Evolutionary conservation across 495 filamentous ascomycete genomes (phyloP).

Genomic region (Corynascus novoguineensis): DNA sequence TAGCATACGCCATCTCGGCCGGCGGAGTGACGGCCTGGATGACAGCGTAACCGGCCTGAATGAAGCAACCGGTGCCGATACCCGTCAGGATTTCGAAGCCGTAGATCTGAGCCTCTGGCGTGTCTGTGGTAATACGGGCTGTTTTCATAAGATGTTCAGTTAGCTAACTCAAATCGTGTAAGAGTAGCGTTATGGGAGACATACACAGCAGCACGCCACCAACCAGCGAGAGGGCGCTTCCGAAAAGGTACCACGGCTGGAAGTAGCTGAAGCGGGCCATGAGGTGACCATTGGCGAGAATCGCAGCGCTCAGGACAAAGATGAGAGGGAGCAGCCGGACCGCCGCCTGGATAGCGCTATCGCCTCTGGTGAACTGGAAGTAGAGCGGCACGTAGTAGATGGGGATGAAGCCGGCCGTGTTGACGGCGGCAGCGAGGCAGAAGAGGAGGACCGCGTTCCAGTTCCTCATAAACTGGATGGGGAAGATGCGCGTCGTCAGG

Average conservation of each 20-base stretch:
- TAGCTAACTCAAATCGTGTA: no score
- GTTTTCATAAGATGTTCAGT: no score
- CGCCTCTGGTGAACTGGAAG: conserved; percentile 53
- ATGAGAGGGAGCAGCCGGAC: conserved; percentile 58
- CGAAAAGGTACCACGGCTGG: conserved; percentile 53
- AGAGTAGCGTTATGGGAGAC: not conserved
- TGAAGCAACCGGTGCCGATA: conserved; percentile 47
- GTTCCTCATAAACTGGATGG: conserved; percentile 44
- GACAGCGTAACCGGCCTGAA: conserved; percentile 48
- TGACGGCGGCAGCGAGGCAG: conserved; percentile 29
- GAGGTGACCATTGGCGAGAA: conserved; percentile 45
- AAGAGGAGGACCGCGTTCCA: conserved; percentile 44
- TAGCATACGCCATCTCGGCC: conserved; percentile 36
- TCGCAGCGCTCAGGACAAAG: conserved; percentile 40
- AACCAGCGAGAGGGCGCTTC: conserved; percentile 42
- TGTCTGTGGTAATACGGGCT: conserved; percentile 27
- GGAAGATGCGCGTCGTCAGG: conserved; percentile 44
- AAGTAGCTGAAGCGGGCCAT: conserved; percentile 49
- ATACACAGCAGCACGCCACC: conserved; percentile 45
- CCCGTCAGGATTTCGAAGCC: conserved; percentile 50
- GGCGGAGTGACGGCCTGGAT: conserved; percentile 43
- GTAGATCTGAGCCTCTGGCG: conserved; percentile 42
- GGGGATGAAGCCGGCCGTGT: conserved; percentile 34
- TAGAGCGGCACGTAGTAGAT: conserved; percentile 51
- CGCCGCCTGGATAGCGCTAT: conserved; percentile 44